phyloP scores from a whole-genome alignment of 2,329 filamentous ascomycete genomes.

The Curvularia sp. region DNA sequence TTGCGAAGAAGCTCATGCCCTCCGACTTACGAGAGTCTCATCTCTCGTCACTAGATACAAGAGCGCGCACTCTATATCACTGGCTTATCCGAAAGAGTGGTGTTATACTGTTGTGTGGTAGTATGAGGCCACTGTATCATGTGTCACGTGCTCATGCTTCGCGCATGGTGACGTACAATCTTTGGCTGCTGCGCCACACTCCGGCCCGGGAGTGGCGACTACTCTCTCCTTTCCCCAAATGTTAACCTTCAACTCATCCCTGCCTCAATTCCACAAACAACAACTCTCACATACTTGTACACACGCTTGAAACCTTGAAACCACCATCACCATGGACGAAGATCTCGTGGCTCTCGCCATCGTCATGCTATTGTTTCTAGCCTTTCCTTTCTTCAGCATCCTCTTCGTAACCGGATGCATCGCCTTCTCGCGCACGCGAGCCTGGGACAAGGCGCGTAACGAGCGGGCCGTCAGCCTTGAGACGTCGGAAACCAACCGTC shows the following conservation, averaged over 20 bases:
- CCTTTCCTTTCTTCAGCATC: conserved; percentile 34
- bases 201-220: conserved; percentile 11
- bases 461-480: conserved; percentile 35
- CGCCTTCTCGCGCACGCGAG: conserved; percentile 43
- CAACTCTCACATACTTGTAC: not conserved
- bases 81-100: not conserved
- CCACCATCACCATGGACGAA: conserved; percentile 35
- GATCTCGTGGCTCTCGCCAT: conserved; percentile 36
- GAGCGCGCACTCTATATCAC: not conserved
- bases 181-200: conserved; percentile 15
- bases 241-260: not conserved
- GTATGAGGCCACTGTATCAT: not conserved
- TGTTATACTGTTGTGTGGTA: not conserved
- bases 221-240: not conserved
- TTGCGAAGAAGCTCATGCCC: not conserved
- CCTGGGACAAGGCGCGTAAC: conserved; percentile 42
- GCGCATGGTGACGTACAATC: not conserved
- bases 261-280: not conserved
- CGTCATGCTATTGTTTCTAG: conserved; percentile 36
- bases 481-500: conserved; percentile 27
- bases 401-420: conserved; percentile 34
- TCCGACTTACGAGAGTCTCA: not conserved
- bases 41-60: not conserved
- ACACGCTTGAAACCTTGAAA: not conserved
- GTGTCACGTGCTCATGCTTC: not conserved